Evolutionary conservation across 139 green algal genomes (phyloP).

Genomic region (Zygnema circumcarinatum): DNA sequence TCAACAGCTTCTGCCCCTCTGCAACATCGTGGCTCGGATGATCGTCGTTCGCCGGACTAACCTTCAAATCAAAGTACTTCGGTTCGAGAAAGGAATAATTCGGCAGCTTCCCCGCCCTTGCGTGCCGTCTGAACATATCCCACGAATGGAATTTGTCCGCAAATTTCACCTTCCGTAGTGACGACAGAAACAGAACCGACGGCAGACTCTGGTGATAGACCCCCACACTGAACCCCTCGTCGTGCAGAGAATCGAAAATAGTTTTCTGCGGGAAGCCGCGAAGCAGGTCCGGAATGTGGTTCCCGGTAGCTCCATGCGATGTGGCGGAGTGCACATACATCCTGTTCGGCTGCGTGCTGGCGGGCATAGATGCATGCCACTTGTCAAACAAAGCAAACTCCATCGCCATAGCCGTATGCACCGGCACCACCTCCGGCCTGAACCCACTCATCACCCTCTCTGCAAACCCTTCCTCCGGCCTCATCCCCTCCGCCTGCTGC

Average conservation of each 20-base stretch:
- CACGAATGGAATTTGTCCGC: conserved; percentile 50
- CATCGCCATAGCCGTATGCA: conserved; percentile 26
- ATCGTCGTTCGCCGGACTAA: conserved; percentile 51
- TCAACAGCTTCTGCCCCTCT: conserved; percentile 43
- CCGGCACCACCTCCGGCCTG: conserved; percentile 39
- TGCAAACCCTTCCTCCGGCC: conserved; percentile 16
- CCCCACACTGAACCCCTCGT: conserved; percentile 33
- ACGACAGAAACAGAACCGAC: conserved; percentile 33
- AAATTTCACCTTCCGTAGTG: conserved; percentile 22
- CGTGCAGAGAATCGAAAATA: conserved; percentile 46
- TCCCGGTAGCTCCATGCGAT: conserved; percentile 43
- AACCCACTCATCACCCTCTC: conserved; percentile 48
- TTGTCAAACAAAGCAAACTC: conserved; percentile 51
- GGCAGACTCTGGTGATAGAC: conserved; percentile 54
- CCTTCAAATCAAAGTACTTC: conserved; percentile 48
- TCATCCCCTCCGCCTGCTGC: conserved; percentile 46
- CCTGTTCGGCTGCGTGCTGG: conserved; percentile 51
- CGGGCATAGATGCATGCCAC: conserved; percentile 41
- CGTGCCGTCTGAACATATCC: conserved; percentile 32
- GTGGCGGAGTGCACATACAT: conserved; percentile 50
- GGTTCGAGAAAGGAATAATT: conserved; percentile 49
- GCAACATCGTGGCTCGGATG: conserved; percentile 51
- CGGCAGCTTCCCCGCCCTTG: conserved; percentile 23
- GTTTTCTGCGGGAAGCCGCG: conserved; percentile 46
- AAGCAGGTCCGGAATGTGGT: not conserved